Conservation (phyloP, 148 eudicot genomes). For the Persicaria maculosa region DNA sequence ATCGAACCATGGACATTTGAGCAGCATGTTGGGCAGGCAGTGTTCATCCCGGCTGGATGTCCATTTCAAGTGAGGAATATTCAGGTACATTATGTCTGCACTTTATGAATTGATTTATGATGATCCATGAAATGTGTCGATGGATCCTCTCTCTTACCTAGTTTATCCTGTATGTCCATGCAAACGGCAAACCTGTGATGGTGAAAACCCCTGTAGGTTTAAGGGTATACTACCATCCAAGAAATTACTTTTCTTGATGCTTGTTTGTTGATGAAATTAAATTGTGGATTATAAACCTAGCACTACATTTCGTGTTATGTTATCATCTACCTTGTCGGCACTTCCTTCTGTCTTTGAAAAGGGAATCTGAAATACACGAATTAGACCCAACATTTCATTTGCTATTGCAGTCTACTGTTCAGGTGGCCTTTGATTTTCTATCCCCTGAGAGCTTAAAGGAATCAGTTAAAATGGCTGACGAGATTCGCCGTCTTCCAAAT, state of each 20-base stretch:
- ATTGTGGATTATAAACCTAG: neutral
- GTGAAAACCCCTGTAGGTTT: no score
- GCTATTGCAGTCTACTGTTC: conserved; percentile 74
- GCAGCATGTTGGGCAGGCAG: conserved; percentile 84
- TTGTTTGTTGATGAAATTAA: neutral
- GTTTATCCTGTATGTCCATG: no score
- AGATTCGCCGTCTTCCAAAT: conserved; percentile 82
- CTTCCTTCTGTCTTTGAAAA: neutral
- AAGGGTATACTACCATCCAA: no score
- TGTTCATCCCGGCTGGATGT: conserved; percentile 93
- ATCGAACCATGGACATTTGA: conserved; percentile 92
- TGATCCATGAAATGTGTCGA: neutral
- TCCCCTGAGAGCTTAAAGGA: conserved; percentile 85
- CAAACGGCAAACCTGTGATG: no score
- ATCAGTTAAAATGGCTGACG: conserved; percentile 68
- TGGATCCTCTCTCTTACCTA: no score
- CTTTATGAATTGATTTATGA: neutral
- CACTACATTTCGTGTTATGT: neutral
- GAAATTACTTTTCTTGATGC: neutral
- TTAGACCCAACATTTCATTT: neutral
- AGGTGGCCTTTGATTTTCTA: conserved; percentile 84
- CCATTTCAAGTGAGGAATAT: conserved; percentile 86
- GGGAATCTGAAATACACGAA: neutral
- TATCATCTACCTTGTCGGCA: neutral
- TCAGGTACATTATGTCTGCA: conserved; percentile 50